Evolutionary conservation across 345 rosid genomes (phyloP).

Genomic region (Gossypium thurberi): DNA sequence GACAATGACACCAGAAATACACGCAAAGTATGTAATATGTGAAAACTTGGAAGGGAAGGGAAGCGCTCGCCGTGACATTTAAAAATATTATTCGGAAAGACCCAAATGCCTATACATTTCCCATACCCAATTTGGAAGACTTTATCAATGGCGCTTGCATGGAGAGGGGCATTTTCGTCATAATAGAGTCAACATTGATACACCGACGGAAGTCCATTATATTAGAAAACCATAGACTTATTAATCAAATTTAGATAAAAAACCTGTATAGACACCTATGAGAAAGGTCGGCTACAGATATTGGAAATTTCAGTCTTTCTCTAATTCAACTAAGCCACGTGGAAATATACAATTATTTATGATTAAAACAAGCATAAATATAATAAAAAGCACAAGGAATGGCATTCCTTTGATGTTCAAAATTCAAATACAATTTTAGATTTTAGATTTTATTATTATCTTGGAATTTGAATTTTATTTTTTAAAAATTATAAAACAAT

Average conservation of each 20-base stretch:
- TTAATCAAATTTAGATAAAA: neutral
- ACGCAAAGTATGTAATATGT: neutral
- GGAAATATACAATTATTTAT: neutral
- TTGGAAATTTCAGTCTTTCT: neutral
- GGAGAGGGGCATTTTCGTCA: neutral
- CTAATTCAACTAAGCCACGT: neutral
- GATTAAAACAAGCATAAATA: no score
- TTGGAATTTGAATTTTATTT: no score
- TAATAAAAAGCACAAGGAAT: no score
- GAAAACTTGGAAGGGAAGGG: slow-evolving; percentile 3
- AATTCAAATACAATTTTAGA: no score
- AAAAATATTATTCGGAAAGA: neutral
- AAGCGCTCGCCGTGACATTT: neutral
- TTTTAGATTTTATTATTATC: no score
- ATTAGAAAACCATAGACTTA: neutral
- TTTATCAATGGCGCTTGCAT: neutral
- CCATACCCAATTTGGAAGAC: neutral
- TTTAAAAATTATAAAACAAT: no score
- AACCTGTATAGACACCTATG: neutral
- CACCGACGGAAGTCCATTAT: slow-evolving; percentile 7
- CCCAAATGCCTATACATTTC: neutral
- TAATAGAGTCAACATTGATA: neutral
- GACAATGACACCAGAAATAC: neutral
- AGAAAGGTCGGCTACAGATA: neutral
- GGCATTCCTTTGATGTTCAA: no score